Conservation (phyloP, 129 eudicot genomes). For the Lactuca saligna region DNA sequence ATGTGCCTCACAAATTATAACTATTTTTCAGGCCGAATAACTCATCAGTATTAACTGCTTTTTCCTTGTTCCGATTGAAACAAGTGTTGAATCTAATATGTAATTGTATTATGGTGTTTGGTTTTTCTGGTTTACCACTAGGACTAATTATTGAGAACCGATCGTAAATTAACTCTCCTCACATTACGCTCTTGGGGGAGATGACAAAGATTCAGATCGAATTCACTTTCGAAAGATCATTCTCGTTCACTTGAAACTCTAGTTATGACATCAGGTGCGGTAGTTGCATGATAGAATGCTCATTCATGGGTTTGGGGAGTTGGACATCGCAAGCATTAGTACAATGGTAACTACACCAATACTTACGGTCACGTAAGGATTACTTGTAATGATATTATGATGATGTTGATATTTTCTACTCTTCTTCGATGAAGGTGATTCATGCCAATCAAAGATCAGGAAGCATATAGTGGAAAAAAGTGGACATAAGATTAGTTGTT, state of each 20-base stretch:
- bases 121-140: conserved; percentile 58
- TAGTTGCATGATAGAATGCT: conserved; percentile 51
- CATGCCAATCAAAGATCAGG: conserved; percentile 31
- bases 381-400: conserved; percentile 73
- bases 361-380: conserved; percentile 83
- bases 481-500: too few species aligned
- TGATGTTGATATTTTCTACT: conserved; percentile 25
- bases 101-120: conserved; percentile 45
- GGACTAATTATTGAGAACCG: conserved; percentile 61
- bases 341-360: conserved; percentile 73
- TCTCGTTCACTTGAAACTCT: conserved; percentile 72
- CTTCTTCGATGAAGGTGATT: conserved; percentile 13
- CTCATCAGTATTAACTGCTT: conserved; percentile 19
- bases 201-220: conserved; percentile 54
- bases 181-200: conserved; percentile 41
- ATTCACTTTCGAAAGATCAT: conserved; percentile 75
- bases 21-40: conserved; percentile 48
- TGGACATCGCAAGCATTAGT: conserved; percentile 68
- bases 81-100: conserved; percentile 46
- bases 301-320: conserved; percentile 67
- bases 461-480: conserved; percentile 13
- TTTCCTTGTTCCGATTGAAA: conserved; percentile 18
- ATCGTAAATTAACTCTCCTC: conserved; percentile 58
- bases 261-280: conserved; percentile 68
- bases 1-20: too few species aligned